A percentile compares a stretch with the other conserved stretches of the same genome.
phyloP scores from a whole-genome alignment of 2,329 filamentous ascomycete genomes.

The Alternaria sp. region DNA sequence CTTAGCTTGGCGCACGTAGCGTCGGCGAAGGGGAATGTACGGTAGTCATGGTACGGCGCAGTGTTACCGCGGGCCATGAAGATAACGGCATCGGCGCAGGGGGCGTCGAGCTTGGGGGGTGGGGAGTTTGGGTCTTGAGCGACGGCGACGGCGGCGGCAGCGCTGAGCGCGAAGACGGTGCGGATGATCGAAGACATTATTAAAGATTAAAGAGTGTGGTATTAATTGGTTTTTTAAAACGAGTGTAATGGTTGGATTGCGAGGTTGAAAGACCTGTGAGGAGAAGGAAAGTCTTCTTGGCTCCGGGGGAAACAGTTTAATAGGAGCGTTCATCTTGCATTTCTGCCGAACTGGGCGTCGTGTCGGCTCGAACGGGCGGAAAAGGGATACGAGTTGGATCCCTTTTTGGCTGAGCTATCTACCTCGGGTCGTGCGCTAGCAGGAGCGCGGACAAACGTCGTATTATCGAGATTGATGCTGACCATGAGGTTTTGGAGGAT shows the following conservation, averaged over 20 bases:
- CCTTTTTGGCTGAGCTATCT: constrained; percentile 27
- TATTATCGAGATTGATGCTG: constrained; percentile 22
- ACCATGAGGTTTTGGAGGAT: constrained; percentile 20
- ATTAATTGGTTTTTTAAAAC: constrained; percentile 23
- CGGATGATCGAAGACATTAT: constrained; percentile 37
- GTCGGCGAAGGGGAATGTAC: constrained; percentile 29
- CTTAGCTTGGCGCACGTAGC: constrained; percentile 29
- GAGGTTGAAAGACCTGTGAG: constrained; percentile 28
- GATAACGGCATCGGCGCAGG: constrained; percentile 31
- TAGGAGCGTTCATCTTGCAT: constrained; percentile 24
- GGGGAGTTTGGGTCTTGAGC: constrained; percentile 35
- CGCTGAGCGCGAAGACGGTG: constrained; percentile 29
- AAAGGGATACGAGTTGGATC: constrained; percentile 26
- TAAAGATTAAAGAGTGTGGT: constrained; percentile 31
- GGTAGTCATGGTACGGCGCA: constrained; percentile 30
- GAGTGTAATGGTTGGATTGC: constrained; percentile 31
- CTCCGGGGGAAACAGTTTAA: constrained; percentile 26
- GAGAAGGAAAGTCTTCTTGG: constrained; percentile 25
- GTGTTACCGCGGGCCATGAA: constrained; percentile 33
- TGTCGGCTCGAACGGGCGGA: constrained; percentile 21
- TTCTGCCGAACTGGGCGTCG: constrained; percentile 18
- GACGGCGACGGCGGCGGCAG: constrained; percentile 31
- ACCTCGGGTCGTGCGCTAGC: constrained; percentile 25
- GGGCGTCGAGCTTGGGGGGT: constrained; percentile 30
- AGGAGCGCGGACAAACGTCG: constrained; percentile 24